Base-by-base conservation (phyloP, 495 filamentous ascomycete genomes). In the Talaromyces liani region DNA sequence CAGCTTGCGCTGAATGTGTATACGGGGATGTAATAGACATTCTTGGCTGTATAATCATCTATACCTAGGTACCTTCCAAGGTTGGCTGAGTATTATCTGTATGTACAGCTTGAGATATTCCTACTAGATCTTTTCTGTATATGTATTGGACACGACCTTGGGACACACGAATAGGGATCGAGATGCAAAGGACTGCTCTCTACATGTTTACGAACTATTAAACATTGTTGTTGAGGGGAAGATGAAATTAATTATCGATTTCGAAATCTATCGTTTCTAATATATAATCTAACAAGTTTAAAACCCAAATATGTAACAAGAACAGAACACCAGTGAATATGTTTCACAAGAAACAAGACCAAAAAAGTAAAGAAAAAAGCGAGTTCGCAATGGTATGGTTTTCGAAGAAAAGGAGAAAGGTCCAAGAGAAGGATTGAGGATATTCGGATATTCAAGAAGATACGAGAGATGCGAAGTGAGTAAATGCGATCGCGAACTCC, bases 1-100 rank as follows among this genome's bases (percentile, higher is more conserved):
- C 84, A 87, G 72, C 65, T 87, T 71, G 85, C 84, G 2, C 63
- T 87, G 67, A 87, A 85, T 74, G 85, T 84, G 0, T 86, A 87
- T 65, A 74, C 75, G 2, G 70, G 73, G 25, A 63, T 77, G 62
- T 64, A 60, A 41, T 41, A 45, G 39, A 45, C n/a, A 45, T 45
- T 45, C 3, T 16, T 18, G 3, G 39, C 16, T 18, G 12, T 45
- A 41, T 39, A 39, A 39, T 27, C 25, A 27, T 27, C n/a, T n/a
- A n/a, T n/a, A n/a, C n/a, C n/a, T n/a, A n/a, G n/a, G n/a, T n/a
- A n/a, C n/a, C n/a, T n/a, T n/a, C n/a, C n/a, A n/a, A n/a, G n/a
- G n/a, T n/a, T n/a, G n/a, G n/a, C n/a, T n/a, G n/a, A n/a, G n/a
- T n/a, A n/a, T n/a, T n/a, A n/a, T n/a, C n/a, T n/a, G n/a, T 27